A percentile compares a stretch with the other conserved stretches of the same genome.
phyloP scores from a whole-genome alignment of 306 rosid genomes.

The Cucumis melo region DNA sequence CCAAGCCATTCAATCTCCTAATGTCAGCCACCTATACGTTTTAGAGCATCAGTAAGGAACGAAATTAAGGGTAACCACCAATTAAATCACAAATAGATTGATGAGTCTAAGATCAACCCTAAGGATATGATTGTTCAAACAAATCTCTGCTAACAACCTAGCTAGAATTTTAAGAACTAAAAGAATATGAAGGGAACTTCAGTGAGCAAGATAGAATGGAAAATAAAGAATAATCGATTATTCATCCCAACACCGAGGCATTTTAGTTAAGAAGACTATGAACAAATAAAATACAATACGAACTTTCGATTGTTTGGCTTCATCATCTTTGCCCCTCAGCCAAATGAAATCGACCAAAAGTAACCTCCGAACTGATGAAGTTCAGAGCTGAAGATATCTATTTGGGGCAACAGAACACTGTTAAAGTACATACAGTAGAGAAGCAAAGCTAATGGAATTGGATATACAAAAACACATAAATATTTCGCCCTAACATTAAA shows the following conservation, averaged over 20 bases:
- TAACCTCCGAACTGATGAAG: background rate
- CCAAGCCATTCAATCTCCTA: slow-evolving; percentile 70
- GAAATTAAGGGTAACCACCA: background rate
- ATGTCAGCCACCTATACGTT: slow-evolving; percentile 61
- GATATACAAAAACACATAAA: background rate
- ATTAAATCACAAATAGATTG: background rate
- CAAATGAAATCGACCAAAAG: background rate
- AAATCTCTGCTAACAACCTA: background rate
- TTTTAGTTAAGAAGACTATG: background rate
- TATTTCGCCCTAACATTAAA: background rate
- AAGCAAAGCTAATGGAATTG: background rate
- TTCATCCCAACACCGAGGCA: background rate
- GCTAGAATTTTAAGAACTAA: background rate
- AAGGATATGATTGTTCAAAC: background rate
- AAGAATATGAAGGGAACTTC: background rate
- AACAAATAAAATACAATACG: background rate
- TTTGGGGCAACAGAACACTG: background rate
- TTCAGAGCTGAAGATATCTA: slow-evolving; percentile 2
- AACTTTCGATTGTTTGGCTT: background rate
- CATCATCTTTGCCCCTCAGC: background rate
- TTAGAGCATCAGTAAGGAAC: background rate
- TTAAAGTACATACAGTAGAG: background rate
- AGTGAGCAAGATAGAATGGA: background rate
- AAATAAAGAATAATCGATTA: background rate
- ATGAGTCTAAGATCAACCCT: background rate